Evolutionary conservation across 1,139 yeast species (phyloP).

Genomic region (Yamadazyma atmosphaerica): DNA sequence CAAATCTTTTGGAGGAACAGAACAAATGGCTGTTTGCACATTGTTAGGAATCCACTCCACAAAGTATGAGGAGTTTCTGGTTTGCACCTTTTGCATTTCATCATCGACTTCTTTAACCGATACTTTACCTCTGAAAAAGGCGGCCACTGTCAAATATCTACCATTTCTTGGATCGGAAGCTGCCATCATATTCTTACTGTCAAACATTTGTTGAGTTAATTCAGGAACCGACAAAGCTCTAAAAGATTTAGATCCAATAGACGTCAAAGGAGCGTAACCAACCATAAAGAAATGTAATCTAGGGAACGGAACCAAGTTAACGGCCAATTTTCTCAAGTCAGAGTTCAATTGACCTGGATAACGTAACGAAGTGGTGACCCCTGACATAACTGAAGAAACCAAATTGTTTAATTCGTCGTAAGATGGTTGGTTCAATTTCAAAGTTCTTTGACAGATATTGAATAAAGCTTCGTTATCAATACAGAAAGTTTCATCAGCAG

Average conservation of each 20-base stretch:
- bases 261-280: conserved; percentile 88
- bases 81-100: conserved; percentile 84
- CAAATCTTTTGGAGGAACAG: conserved; percentile 82
- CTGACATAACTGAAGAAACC: conserved; percentile 90
- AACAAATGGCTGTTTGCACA: conserved; percentile 91
- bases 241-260: conserved; percentile 77
- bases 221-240: conserved; percentile 86
- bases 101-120: conserved; percentile 92
- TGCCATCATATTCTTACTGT: conserved; percentile 92
- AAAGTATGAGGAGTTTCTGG: conserved; percentile 75
- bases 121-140: conserved; percentile 91
- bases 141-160: conserved; percentile 90
- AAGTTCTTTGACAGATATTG: conserved; percentile 82
- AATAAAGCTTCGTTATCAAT: conserved; percentile 91
- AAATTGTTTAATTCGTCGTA: conserved; percentile 76
- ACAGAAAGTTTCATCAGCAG: conserved; percentile 91
- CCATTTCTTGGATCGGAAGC: conserved; percentile 91
- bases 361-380: conserved; percentile 85
- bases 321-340: conserved; percentile 88
- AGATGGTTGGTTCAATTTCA: conserved; percentile 76
- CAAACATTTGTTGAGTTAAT: conserved; percentile 90
- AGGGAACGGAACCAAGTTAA: conserved; percentile 91
- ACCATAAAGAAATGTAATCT: conserved; percentile 94
- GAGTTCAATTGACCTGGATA: conserved; percentile 94
- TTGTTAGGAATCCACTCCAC: conserved; percentile 98